phyloP scores from a whole-genome alignment of 164 flowering plant species.

The Sedum album region DNA sequence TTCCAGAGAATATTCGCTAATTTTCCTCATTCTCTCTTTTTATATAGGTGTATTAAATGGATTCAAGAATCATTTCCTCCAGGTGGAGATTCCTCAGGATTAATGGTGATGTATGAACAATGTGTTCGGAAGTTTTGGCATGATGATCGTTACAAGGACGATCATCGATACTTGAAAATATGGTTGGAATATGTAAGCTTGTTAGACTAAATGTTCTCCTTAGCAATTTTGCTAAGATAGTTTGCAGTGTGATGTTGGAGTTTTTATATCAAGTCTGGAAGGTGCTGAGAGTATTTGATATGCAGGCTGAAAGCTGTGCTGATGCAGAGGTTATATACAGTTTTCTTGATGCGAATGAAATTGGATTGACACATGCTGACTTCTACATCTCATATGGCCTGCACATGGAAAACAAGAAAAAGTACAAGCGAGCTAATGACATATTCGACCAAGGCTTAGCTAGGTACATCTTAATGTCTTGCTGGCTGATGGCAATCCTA shows the following conservation, averaged over 20 bases:
- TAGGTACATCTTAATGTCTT: conserved; percentile 35
- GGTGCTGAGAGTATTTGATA: conserved; percentile 7
- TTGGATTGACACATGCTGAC: conserved; percentile 63
- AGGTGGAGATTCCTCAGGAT: conserved; percentile 82
- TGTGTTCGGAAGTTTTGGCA: conserved; percentile 93
- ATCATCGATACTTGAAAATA: conserved; percentile 81
- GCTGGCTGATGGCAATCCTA: background rate
- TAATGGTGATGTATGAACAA: conserved; percentile 81
- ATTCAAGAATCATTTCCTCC: conserved; percentile 88
- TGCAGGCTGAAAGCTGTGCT: conserved; percentile 79
- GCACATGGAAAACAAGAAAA: conserved; percentile 72
- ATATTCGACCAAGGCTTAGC: conserved; percentile 64
- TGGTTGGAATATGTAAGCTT: conserved; percentile 91
- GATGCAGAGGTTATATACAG: conserved; percentile 78
- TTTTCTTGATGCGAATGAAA: conserved; percentile 71
- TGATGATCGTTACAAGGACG: conserved; percentile 64
- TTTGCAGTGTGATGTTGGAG: background rate
- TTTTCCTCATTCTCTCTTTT: background rate
- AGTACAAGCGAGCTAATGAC: conserved; percentile 58
- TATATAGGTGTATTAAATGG: conserved; percentile 86
- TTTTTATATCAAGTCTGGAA: background rate
- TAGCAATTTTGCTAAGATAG: too few species aligned
- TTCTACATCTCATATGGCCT: conserved; percentile 67
- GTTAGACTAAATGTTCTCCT: background rate
- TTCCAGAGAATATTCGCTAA: too few species aligned